Percentiles rank a stretch among this genome's conserved stretches.
These are phyloP conservation scores for Patellaria atrata DNA, from an alignment of 495 filamentous ascomycete species.

Conservation along the genomic window DNA sequence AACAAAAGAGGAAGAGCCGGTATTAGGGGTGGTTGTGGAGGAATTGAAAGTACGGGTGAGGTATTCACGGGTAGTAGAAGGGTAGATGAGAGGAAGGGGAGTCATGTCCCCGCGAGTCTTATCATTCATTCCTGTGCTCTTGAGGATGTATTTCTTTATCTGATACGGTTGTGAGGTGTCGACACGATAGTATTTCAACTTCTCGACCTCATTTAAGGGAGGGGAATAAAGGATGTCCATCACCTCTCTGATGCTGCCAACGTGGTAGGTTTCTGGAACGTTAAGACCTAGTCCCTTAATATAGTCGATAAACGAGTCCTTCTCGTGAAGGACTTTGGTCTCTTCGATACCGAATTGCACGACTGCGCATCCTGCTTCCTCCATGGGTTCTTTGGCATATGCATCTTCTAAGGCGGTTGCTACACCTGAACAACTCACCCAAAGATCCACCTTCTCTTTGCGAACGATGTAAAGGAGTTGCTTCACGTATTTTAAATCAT, in stretches of 20 bases:
- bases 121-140: constrained; percentile 39
- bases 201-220: constrained; percentile 36
- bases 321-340: constrained; percentile 40
- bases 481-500: constrained; percentile 31
- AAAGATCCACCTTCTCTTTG: constrained; percentile 50
- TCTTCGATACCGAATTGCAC: constrained; percentile 40
- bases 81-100: constrained; percentile 39
- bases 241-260: constrained; percentile 42
- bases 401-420: constrained; percentile 47
- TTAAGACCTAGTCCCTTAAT: constrained; percentile 37
- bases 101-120: constrained; percentile 32
- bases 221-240: too few relatives aligned
- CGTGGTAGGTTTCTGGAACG: constrained; percentile 39
- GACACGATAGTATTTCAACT: constrained; percentile 46
- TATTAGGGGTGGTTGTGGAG: constrained; percentile 35
- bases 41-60: constrained; percentile 49
- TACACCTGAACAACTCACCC: constrained; percentile 57
- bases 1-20: constrained; percentile 33
- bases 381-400: constrained; percentile 44
- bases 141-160: constrained; percentile 59
- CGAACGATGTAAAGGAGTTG: constrained; percentile 42
- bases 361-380: constrained; percentile 44
- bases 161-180: too few relatives aligned
- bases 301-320: constrained; percentile 43
- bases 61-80: constrained; percentile 38